These are phyloP conservation scores for Metschnikowia baotianmanensis DNA, from an alignment of 805 yeast species.

Conservation along the genomic window DNA sequence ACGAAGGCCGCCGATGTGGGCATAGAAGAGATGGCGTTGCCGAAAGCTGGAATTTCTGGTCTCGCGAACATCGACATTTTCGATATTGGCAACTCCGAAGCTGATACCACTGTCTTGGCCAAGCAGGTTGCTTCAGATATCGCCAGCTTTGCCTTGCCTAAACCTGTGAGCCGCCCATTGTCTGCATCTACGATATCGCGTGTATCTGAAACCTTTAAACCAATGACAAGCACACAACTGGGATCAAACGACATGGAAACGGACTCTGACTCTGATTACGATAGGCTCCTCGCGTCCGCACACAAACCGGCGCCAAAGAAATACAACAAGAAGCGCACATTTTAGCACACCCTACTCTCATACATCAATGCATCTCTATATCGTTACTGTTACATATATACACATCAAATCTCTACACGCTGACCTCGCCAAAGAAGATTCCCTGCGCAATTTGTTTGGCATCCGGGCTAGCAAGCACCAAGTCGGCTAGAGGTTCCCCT, in stretches of 20 bases:
- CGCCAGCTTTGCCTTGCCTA: too few relatives aligned
- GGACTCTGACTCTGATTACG: constrained; percentile 18
- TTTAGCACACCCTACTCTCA: too few relatives aligned
- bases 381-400: too few relatives aligned
- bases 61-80: too few relatives aligned
- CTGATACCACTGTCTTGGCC: too few relatives aligned
- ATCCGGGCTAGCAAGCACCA: constrained; percentile 46
- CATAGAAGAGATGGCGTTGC: too few relatives aligned
- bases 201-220: not conserved
- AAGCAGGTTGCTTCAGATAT: too few relatives aligned
- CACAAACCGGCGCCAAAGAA: constrained; percentile 12
- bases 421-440: constrained; percentile 66
- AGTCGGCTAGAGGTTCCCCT: constrained; percentile 56
- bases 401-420: too few relatives aligned
- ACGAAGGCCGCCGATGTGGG: not conserved
- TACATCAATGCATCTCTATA: too few relatives aligned
- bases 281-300: constrained; percentile 15
- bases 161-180: too few relatives aligned
- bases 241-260: not conserved
- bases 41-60: too few relatives aligned
- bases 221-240: not conserved
- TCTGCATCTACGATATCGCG: not conserved
- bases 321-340: constrained; percentile 12
- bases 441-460: constrained; percentile 57
- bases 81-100: too few relatives aligned